Evolutionary conservation across 2,329 filamentous ascomycete genomes (phyloP).

Genomic region (Ceratocystiopsis brevicomis): DNA sequence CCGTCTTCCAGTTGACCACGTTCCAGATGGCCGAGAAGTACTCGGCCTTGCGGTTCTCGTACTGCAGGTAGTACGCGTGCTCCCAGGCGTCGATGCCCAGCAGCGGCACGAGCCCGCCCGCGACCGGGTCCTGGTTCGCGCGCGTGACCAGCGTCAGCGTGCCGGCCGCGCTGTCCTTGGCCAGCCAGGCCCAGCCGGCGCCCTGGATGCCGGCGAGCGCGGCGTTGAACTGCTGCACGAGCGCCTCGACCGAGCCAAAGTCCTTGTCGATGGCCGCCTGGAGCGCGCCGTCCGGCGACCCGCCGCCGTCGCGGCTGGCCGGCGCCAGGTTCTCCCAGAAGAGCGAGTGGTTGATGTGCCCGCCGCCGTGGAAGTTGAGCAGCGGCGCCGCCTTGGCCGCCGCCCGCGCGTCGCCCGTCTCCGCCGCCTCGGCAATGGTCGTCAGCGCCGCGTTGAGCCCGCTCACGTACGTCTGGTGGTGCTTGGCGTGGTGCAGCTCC

Average conservation of each 20-base stretch:
- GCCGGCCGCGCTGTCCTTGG: conserved; percentile 47
- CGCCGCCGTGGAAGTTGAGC: conserved; percentile 76
- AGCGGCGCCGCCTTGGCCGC: conserved; percentile 31
- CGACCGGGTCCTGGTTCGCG: conserved; percentile 78
- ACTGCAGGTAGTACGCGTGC: conserved; percentile 90
- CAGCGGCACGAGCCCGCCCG: conserved; percentile 64
- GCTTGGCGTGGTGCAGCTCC: conserved; percentile 63
- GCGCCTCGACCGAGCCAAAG: conserved; percentile 47
- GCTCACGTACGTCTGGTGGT: conserved; percentile 61
- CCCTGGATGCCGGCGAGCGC: conserved; percentile 62
- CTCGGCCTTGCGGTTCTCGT: conserved; percentile 92
- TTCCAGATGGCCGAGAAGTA: conserved; percentile 92
- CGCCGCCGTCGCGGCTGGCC: conserved; percentile 39
- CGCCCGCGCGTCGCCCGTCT: conserved; percentile 37
- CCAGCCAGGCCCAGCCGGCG: conserved; percentile 80
- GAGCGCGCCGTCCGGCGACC: conserved; percentile 43
- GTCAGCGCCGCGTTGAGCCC: conserved; percentile 52
- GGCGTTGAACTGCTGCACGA: conserved; percentile 48
- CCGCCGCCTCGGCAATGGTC: conserved; percentile 41
- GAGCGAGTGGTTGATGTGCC: conserved; percentile 81
- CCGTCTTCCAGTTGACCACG: conserved; percentile 88
- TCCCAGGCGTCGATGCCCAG: conserved; percentile 91
- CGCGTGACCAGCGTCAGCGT: conserved; percentile 47
- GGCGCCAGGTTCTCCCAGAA: conserved; percentile 81
- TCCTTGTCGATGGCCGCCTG: conserved; percentile 42